Evolutionary conservation across 2,329 filamentous ascomycete species (phyloP).

Genomic region (Aspergillus brunneoviolaceus): DNA sequence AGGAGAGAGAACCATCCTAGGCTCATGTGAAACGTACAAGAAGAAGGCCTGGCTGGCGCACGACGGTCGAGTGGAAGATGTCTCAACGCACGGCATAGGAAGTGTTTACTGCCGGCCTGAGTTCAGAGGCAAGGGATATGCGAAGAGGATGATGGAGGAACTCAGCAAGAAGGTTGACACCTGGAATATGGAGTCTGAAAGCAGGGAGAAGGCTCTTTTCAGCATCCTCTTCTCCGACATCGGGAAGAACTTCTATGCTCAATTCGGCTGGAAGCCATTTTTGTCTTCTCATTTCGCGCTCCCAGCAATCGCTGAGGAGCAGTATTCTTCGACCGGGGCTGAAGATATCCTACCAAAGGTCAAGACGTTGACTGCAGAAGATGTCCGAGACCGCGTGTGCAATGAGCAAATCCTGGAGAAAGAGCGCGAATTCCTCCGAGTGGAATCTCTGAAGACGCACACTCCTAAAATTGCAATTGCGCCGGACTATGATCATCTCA

Average conservation of each 20-base stretch:
- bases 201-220: constrained; percentile 55
- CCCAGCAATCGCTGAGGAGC: constrained; percentile 38
- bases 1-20: constrained; percentile 49
- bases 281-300: constrained; percentile 71
- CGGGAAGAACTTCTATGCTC: constrained; percentile 77
- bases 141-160: constrained; percentile 70
- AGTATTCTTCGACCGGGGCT: constrained; percentile 17
- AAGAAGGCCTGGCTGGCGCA: constrained; percentile 47
- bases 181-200: constrained; percentile 50
- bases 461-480: constrained; percentile 63
- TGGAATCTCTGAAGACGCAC: constrained; percentile 40
- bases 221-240: constrained; percentile 86
- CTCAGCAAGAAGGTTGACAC: constrained; percentile 56
- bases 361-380: constrained; percentile 32
- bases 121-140: constrained; percentile 72
- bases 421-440: constrained; percentile 64
- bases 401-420: constrained; percentile 62
- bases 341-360: constrained; percentile 30
- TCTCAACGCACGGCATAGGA: constrained; percentile 68
- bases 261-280: constrained; percentile 73
- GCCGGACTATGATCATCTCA: constrained; percentile 66
- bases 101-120: constrained; percentile 73
- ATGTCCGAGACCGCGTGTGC: constrained; percentile 48
- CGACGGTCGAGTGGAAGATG: constrained; percentile 56
- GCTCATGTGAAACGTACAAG: constrained; percentile 57